Evolutionary conservation across 768 basidiomycete genomes (phyloP).

Genomic region (Rhodotorula diobovata): DNA sequence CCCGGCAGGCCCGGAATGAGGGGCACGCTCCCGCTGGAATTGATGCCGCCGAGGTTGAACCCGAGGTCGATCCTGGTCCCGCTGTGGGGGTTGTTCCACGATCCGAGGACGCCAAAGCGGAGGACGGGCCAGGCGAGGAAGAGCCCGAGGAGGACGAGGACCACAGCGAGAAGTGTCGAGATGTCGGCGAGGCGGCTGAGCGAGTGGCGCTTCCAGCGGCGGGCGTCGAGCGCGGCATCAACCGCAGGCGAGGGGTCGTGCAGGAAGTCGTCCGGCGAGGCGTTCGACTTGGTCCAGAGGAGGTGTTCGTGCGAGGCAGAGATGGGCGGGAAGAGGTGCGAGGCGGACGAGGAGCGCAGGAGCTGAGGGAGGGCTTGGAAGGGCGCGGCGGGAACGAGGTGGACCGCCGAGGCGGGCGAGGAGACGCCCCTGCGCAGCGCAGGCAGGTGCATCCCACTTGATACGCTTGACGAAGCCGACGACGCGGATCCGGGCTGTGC

Average conservation of each 20-base stretch:
- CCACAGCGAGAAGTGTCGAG: constrained; percentile 63
- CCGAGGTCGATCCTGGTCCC: constrained; percentile 13
- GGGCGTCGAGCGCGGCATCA: constrained; percentile 45
- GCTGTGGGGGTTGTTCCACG: background rate
- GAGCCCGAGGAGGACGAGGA: constrained; percentile 65
- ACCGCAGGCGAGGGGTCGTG: constrained; percentile 48
- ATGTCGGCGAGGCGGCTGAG: constrained; percentile 74
- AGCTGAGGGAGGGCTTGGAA: background rate
- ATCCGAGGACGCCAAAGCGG: constrained; percentile 8
- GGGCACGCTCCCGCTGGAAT: constrained; percentile 81
- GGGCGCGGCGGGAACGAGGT: background rate
- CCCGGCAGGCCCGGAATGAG: constrained; percentile 61
- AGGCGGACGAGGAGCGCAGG: background rate
- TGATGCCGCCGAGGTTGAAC: constrained; percentile 83
- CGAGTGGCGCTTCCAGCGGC: constrained; percentile 66
- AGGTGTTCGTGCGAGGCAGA: background rate
- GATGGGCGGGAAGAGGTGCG: background rate
- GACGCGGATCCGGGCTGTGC: background rate
- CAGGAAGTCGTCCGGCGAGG: constrained; percentile 34
- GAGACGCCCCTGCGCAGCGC: background rate
- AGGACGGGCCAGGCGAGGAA: constrained; percentile 81
- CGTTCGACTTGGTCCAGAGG: constrained; percentile 35
- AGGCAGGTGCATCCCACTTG: background rate
- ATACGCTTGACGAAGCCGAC: background rate
- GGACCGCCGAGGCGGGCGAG: background rate